Evolutionary conservation across 352 stramenopile genomes (phyloP).

Genomic region (Phytophthora vignae): DNA sequence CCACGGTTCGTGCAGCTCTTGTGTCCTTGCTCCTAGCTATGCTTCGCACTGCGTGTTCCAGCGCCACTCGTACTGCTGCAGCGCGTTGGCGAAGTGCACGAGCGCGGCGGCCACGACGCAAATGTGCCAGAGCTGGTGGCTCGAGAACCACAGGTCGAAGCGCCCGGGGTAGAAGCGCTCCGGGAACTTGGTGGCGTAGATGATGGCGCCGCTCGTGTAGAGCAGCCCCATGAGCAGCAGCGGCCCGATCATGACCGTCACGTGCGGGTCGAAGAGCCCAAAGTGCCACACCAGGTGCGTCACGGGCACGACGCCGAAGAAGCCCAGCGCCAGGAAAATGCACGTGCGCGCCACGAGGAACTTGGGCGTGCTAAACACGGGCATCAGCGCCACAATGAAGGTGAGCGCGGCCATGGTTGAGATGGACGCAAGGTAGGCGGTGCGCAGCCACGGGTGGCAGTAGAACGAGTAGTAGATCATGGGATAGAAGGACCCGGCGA

Average conservation of each 20-base stretch:
- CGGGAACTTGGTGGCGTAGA: constrained; percentile 88
- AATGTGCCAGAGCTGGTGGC: constrained; percentile 91
- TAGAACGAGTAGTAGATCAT: constrained; percentile 93
- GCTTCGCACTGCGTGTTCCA: constrained; percentile 84
- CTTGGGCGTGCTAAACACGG: constrained; percentile 73
- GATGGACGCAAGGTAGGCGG: constrained; percentile 74
- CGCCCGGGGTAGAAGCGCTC: constrained; percentile 86
- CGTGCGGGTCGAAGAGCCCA: constrained; percentile 80
- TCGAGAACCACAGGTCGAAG: constrained; percentile 89
- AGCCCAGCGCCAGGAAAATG: constrained; percentile 85
- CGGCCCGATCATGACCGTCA: constrained; percentile 86
- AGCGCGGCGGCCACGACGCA: constrained; percentile 88
- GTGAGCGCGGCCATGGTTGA: constrained; percentile 72
- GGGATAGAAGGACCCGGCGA: constrained; percentile 87
- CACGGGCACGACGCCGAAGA: constrained; percentile 84
- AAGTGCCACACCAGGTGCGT: constrained; percentile 81
- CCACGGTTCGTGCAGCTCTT: not conserved
- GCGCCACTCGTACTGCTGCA: constrained; percentile 90
- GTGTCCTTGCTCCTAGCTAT: constrained; percentile 32
- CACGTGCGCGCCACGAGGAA: constrained; percentile 76
- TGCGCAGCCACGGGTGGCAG: constrained; percentile 73
- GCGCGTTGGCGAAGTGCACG: constrained; percentile 83
- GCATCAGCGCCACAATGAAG: constrained; percentile 76
- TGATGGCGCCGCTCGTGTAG: constrained; percentile 83
- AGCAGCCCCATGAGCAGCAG: constrained; percentile 79